These are phyloP conservation scores for Pythium apleroticum DNA, from an alignment of 352 stramenopile species.

Conservation along the genomic window DNA sequence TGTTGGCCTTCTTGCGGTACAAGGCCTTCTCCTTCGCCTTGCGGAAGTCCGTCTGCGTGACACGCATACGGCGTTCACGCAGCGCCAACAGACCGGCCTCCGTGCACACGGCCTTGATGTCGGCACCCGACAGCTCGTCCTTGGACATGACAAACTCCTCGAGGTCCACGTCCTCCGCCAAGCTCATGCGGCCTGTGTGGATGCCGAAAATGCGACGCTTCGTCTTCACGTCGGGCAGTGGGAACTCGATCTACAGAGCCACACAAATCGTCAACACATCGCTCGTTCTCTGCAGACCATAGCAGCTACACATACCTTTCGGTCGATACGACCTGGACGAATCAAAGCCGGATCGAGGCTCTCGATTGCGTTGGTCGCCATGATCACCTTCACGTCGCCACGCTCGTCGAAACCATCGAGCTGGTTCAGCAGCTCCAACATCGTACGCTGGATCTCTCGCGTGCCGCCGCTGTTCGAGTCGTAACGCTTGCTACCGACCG, in stretches of 20 bases:
- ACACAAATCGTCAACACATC: neutral
- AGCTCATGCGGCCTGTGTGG: conserved; percentile 98
- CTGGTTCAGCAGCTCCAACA: conserved; percentile 99
- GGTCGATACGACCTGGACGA: conserved; percentile 98
- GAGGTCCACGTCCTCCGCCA: conserved; percentile 98
- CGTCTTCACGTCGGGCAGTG: conserved; percentile 98
- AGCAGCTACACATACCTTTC: conserved; percentile 82
- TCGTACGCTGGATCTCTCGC: conserved; percentile 99
- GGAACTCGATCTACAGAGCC: conserved; percentile 97
- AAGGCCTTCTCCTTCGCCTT: conserved; percentile 99
- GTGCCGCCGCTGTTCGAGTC: conserved; percentile 97
- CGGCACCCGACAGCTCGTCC: conserved; percentile 99
- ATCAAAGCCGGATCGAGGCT: conserved; percentile 98
- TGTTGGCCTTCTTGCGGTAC: conserved; percentile 99
- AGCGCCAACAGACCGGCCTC: conserved; percentile 99
- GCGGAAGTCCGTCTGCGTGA: conserved; percentile 99
- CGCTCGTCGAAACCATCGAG: conserved; percentile 99
- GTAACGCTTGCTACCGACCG: conserved; percentile 99
- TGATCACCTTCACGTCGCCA: conserved; percentile 99
- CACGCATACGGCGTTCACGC: conserved; percentile 99
- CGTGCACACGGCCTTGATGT: conserved; percentile 99
- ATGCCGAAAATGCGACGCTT: conserved; percentile 99
- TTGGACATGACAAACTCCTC: conserved; percentile 99
- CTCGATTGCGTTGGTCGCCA: conserved; percentile 99
- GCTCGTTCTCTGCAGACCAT: neutral